A percentile compares a stretch with the other conserved stretches of the same genome.
These are phyloP conservation scores for Rhododendron williamsianum DNA, from an alignment of 148 eudicot species.

Conservation along the genomic window DNA sequence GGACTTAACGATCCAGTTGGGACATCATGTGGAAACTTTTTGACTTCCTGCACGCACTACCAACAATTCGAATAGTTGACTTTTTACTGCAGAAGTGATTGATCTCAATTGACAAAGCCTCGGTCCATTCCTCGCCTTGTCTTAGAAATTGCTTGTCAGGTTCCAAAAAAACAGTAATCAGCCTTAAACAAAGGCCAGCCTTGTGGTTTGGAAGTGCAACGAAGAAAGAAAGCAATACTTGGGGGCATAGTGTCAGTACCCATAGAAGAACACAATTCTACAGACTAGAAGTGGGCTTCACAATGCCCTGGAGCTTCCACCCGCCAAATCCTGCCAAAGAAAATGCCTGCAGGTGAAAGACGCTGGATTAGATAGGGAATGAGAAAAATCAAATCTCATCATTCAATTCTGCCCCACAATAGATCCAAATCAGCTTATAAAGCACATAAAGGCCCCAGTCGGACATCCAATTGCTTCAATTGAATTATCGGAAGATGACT, in stretches of 20 bases:
- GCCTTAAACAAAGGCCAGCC: background rate
- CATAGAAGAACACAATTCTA: slow-evolving; percentile 9
- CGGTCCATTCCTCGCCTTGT: background rate
- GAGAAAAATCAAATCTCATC: background rate
- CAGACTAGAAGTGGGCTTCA: slow-evolving; percentile 37
- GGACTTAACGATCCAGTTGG: background rate
- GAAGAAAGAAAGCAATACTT: background rate
- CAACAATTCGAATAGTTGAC: background rate
- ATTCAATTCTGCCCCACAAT: background rate
- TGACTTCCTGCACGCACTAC: background rate
- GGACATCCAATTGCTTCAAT: background rate
- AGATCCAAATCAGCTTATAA: background rate
- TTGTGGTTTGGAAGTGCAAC: background rate
- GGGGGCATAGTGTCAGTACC: background rate
- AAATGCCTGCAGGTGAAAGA: slow-evolving; percentile 57
- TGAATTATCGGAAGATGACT: background rate
- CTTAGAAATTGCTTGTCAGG: background rate
- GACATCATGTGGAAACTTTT: background rate
- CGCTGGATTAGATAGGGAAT: background rate
- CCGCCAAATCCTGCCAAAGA: slow-evolving; percentile 75
- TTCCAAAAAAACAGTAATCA: background rate
- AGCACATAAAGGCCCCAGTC: background rate
- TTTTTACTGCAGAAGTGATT: background rate
- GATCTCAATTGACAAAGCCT: background rate
- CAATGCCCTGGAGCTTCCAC: slow-evolving; percentile 66